Evolutionary conservation across 2,329 filamentous ascomycete species (phyloP), one percentile per base, ranked within the genome.

Genomic region (Colletotrichum ledebouriae): DNA sequence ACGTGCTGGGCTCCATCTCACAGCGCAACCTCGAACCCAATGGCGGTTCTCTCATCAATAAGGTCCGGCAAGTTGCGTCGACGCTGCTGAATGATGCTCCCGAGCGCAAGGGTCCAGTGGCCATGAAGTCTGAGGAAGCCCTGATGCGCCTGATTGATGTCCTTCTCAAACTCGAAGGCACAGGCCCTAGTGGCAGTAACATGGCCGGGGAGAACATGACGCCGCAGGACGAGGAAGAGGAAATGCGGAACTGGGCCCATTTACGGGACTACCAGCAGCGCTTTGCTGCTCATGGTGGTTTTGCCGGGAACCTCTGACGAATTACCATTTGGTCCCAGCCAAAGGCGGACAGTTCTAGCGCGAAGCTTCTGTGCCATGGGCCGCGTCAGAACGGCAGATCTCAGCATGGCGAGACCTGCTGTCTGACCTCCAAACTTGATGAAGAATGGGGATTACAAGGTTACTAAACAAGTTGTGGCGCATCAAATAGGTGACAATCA

Each of bases 1-100:
- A 88, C 3, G 90, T 97, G 3, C 82, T 97, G 5, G 87, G 88
- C 29, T 92, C 89, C 63, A 93, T 97, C 73, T 92, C 91, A 55
- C 92, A 95, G 82, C 89, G 93, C 67, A 94, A 94, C 78, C 92
- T 97, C 85, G 94, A 97, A 71, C 87, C 87, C n/a, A 88, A 88
- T 70, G 86, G 86, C 17, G 82, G 81, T n/a, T 87, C 86, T 0
- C 80, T 89, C n/a, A 93, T 93, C 74, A 89, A 89, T 81, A 97
- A 97, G 82, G 93, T 97, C 72, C 91, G 93, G 10, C 91, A 93
- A 75, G 91, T 97, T 44, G 93, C 93, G 1, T 91, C 90, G 33
- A 96, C 93, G 0, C 84, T 97, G 7, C 86, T 97, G 56, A 89
- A 92, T 70, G 83, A 83, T 59, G 78, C 81, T 4, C 80, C 80